Evolutionary conservation across 768 basidiomycete species (phyloP).

Genomic region (Russula earlei): DNA sequence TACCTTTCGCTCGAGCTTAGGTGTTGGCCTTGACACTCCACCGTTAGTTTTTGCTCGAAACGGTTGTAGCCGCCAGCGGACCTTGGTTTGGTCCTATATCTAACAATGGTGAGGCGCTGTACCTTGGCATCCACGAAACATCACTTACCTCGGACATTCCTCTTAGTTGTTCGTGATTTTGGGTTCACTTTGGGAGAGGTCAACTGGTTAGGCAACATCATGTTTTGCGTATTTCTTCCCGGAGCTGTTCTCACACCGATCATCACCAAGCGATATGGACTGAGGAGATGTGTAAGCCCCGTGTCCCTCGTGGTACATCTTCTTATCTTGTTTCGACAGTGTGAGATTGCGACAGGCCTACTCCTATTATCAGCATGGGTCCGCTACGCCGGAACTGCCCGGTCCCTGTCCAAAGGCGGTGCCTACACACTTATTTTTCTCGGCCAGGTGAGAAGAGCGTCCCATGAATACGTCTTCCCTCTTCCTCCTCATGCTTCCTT

Average conservation of each 20-base stretch:
- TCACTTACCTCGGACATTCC: neutral
- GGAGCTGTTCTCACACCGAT: conserved; percentile 50
- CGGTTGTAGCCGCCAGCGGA: conserved; percentile 53
- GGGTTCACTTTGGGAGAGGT: conserved; percentile 59
- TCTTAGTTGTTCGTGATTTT: conserved; percentile 51
- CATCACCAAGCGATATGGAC: conserved; percentile 47
- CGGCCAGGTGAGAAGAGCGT: conserved; percentile 44
- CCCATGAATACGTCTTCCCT: neutral
- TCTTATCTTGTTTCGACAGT: conserved; percentile 33
- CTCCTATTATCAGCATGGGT: conserved; percentile 65
- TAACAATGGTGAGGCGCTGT: conserved; percentile 41
- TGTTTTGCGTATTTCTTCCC: conserved; percentile 54
- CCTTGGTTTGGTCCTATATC: conserved; percentile 85
- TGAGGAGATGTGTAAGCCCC: conserved; percentile 51
- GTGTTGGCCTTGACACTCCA: neutral
- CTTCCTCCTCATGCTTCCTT: neutral
- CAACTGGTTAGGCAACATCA: conserved; percentile 74
- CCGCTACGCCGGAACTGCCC: conserved; percentile 59
- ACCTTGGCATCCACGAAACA: neutral
- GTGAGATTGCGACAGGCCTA: conserved; percentile 43
- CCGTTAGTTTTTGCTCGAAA: conserved; percentile 49
- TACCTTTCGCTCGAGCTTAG: neutral
- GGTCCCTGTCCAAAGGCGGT: conserved; percentile 39
- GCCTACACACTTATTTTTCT: conserved; percentile 61
- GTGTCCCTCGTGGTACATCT: neutral